Conservation (phyloP, 2,329 filamentous ascomycete species). For the Fusarium chuoi region DNA sequence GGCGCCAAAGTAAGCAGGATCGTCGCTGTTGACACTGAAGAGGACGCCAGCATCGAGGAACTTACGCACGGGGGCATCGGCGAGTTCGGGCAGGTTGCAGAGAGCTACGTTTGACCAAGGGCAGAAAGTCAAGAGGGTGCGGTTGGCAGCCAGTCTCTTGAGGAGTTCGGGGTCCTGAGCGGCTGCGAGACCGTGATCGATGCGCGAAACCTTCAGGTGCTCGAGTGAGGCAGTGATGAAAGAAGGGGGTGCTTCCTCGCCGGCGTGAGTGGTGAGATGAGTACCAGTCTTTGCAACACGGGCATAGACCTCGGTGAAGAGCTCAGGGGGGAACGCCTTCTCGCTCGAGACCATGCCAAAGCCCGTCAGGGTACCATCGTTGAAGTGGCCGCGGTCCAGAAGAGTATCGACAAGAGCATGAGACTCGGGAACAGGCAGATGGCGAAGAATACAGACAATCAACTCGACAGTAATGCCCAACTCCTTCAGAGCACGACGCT, state of each 20-base stretch:
- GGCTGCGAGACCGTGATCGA: constrained; percentile 79
- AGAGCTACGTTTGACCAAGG: constrained; percentile 75
- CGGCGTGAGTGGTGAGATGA: constrained; percentile 76
- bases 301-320: constrained; percentile 71
- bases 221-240: constrained; percentile 75
- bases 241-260: constrained; percentile 76
- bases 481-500: constrained; percentile 67
- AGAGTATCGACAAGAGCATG: constrained; percentile 50
- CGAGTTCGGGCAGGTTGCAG: constrained; percentile 40
- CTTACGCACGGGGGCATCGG: constrained; percentile 64
- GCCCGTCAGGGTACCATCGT: constrained; percentile 65
- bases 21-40: constrained; percentile 80
- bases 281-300: constrained; percentile 60
- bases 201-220: constrained; percentile 69
- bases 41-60: constrained; percentile 72
- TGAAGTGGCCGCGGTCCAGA: constrained; percentile 55
- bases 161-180: constrained; percentile 69
- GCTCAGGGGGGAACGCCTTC: constrained; percentile 63
- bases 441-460: constrained; percentile 78
- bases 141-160: constrained; percentile 64
- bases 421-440: constrained; percentile 71
- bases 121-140: constrained; percentile 75
- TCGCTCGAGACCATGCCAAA: constrained; percentile 77
- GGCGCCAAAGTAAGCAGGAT: constrained; percentile 79
- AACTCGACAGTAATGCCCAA: constrained; percentile 72